Evolutionary conservation across 2,329 filamentous ascomycete species (phyloP).

Genomic region (Immersiporthe knoxdaviesiana): DNA sequence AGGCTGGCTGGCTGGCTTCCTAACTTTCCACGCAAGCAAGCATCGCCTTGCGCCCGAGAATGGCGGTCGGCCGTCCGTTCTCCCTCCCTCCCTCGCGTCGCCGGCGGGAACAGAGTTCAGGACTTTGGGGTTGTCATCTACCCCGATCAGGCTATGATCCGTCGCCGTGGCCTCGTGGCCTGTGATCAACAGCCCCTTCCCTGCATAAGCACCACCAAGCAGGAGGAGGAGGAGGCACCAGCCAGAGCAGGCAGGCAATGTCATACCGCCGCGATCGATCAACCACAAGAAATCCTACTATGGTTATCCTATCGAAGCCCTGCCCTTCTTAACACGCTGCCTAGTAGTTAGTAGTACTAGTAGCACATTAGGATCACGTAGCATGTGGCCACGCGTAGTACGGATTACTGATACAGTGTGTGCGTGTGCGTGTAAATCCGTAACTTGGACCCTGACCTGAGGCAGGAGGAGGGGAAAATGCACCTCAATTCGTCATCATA

Average conservation of each 20-base stretch:
- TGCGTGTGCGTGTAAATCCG: background rate
- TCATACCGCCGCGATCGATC: background rate
- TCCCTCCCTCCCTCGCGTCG: background rate
- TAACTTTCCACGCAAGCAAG: background rate
- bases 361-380: background rate
- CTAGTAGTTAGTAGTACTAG: background rate
- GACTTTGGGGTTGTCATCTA: constrained; percentile 14
- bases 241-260: background rate
- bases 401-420: background rate
- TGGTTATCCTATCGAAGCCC: background rate
- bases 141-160: constrained; percentile 24
- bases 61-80: constrained; percentile 24
- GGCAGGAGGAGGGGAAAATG: background rate
- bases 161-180: constrained; percentile 16
- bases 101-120: constrained; percentile 2
- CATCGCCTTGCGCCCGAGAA: constrained; percentile 18
- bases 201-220: constrained; percentile 10
- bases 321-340: background rate
- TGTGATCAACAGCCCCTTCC: constrained; percentile 8
- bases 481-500: constrained; percentile 1
- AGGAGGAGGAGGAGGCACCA: constrained; percentile 1
- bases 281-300: background rate
- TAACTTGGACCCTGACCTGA: background rate
- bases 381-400: background rate
- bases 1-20: background rate